Conservation (phyloP, 2,329 filamentous ascomycete species). For the Scedosporium boydii region DNA sequence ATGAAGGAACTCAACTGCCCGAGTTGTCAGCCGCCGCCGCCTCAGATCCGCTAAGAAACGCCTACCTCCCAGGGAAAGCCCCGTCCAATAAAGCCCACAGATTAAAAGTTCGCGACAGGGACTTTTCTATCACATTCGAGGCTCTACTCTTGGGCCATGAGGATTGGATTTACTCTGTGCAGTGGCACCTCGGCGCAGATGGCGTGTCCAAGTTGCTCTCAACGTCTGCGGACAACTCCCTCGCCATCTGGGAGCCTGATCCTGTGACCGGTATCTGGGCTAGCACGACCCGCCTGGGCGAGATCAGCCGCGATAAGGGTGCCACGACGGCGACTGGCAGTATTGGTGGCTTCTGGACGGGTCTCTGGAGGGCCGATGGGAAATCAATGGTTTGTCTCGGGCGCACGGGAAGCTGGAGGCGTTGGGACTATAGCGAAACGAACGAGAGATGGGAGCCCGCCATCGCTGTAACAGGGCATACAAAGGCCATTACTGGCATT, state of each 20-base stretch:
- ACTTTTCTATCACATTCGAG: constrained; percentile 84
- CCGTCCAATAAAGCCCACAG: constrained; percentile 84
- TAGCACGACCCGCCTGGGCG: constrained; percentile 74
- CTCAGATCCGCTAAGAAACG: constrained; percentile 46
- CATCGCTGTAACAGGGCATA: constrained; percentile 75
- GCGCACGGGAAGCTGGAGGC: constrained; percentile 85
- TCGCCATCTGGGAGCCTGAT: constrained; percentile 89
- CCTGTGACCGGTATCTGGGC: constrained; percentile 81
- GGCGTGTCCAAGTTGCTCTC: constrained; percentile 57
- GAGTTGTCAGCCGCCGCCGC: constrained; percentile 41
- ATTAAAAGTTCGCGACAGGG: constrained; percentile 50
- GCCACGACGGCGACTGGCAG: constrained; percentile 94
- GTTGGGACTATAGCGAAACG: constrained; percentile 59
- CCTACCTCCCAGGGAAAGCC: constrained; percentile 56
- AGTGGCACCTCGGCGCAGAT: constrained; percentile 52
- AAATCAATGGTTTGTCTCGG: constrained; percentile 71
- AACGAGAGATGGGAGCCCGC: constrained; percentile 66
- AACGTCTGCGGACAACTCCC: constrained; percentile 88
- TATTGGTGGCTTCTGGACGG: constrained; percentile 93
- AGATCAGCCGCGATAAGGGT: constrained; percentile 90
- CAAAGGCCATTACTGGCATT: constrained; percentile 69
- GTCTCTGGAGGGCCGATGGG: constrained; percentile 64
- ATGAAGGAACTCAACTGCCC: constrained; percentile 57
- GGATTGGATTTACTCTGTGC: constrained; percentile 92
- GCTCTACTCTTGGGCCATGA: constrained; percentile 90